phyloP scores from a whole-genome alignment of 176 grass and related monocot genomes.

The Panicum miliaceum region DNA sequence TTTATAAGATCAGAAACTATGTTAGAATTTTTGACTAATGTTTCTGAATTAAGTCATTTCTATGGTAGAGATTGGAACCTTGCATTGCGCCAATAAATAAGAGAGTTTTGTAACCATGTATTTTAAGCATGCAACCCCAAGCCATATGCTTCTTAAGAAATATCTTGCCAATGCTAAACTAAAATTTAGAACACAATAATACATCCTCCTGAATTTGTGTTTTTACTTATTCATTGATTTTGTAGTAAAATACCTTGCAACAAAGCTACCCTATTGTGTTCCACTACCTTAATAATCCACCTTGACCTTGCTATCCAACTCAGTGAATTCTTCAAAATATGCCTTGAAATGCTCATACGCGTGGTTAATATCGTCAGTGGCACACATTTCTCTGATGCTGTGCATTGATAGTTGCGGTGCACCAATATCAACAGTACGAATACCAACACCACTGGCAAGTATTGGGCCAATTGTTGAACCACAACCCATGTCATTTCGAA shows the following conservation, averaged over 20 bases:
- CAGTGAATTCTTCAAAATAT: slow-evolving; percentile 84
- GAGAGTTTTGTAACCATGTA: too few species aligned
- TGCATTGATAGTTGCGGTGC: slow-evolving; percentile 94
- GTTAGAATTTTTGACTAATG: too few species aligned
- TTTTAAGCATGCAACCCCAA: too few species aligned
- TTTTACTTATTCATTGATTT: slow-evolving; percentile 11
- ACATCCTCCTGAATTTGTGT: neutral
- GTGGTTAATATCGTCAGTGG: slow-evolving; percentile 69
- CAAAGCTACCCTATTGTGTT: slow-evolving; percentile 20
- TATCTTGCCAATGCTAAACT: too few species aligned
- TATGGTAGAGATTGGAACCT: too few species aligned
- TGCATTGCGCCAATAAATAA: too few species aligned
- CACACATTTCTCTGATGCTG: slow-evolving; percentile 98
- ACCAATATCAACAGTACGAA: slow-evolving; percentile 88
- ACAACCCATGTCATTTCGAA: slow-evolving; percentile 89
- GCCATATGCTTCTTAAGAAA: too few species aligned
- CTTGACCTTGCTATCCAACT: slow-evolving; percentile 73
- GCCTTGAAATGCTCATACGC: slow-evolving; percentile 94
- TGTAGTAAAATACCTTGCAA: neutral
- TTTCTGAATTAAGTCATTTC: too few species aligned
- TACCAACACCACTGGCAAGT: slow-evolving; percentile 86
- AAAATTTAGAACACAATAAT: neutral
- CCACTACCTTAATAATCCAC: slow-evolving; percentile 55
- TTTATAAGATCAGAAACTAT: too few species aligned
- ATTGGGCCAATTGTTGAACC: slow-evolving; percentile 98